phyloP scores from a whole-genome alignment of 208 protist species.

The Naegleria lovaniensis region DNA sequence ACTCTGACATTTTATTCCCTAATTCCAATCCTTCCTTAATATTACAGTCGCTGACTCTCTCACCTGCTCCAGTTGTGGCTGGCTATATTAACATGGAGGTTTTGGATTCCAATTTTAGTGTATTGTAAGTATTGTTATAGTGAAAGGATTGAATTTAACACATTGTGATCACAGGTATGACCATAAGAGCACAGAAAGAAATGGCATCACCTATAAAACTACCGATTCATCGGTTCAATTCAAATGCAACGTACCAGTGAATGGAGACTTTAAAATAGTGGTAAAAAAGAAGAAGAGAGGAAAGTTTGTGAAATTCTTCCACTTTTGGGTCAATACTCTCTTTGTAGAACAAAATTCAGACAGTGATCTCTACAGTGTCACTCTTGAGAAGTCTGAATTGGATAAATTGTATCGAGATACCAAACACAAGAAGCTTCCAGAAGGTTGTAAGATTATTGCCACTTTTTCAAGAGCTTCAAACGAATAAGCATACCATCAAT shows the following conservation, averaged over 20 bases:
- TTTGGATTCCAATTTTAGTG: neutral
- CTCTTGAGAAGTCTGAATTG: slow-evolving; percentile 36
- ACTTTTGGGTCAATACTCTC: slow-evolving; percentile 52
- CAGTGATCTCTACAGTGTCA: neutral
- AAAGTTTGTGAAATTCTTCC: slow-evolving; percentile 32
- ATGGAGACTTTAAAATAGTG: slow-evolving; percentile 38
- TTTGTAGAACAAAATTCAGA: slow-evolving; percentile 35
- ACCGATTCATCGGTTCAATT: neutral
- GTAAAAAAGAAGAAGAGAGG: slow-evolving; percentile 28
- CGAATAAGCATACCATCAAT: no score
- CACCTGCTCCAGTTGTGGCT: slow-evolving; percentile 14
- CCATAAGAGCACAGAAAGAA: neutral
- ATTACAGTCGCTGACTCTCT: neutral
- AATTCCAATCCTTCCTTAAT: slow-evolving; percentile 2
- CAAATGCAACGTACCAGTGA: neutral
- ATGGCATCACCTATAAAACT: neutral
- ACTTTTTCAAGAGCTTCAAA: neutral
- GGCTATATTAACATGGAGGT: slow-evolving; percentile 13
- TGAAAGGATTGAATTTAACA: neutral
- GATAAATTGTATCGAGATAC: slow-evolving; percentile 50
- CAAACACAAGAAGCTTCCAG: slow-evolving; percentile 38
- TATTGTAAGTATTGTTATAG: neutral
- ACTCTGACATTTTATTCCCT: slow-evolving; percentile 33
- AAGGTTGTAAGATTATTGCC: neutral
- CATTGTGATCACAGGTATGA: neutral